phyloP scores from a whole-genome alignment of 805 yeast species.

The Lachancea sp. region DNA sequence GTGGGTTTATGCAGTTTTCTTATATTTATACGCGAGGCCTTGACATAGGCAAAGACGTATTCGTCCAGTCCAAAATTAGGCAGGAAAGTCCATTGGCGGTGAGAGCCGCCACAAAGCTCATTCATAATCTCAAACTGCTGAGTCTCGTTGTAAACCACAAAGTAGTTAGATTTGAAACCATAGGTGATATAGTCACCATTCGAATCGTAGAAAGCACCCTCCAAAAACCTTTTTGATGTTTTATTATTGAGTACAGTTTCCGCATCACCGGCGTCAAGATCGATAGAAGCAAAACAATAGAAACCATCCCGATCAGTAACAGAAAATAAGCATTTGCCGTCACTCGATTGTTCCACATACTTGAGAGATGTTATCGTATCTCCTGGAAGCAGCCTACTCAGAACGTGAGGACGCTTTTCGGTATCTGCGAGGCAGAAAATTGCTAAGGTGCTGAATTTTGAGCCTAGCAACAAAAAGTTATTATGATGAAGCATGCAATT shows the following conservation, averaged over 20 bases:
- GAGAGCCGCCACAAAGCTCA: slow-evolving; percentile 86
- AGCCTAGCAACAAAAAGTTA: slow-evolving; percentile 52
- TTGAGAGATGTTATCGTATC: slow-evolving; percentile 60
- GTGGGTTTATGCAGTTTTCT: slow-evolving; percentile 18
- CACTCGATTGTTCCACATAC: slow-evolving; percentile 28
- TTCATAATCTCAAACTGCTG: slow-evolving; percentile 61
- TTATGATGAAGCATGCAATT: slow-evolving; percentile 48
- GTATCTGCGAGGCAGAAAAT: slow-evolving; percentile 39
- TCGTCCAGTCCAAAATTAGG: slow-evolving; percentile 16
- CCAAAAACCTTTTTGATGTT: slow-evolving; percentile 70
- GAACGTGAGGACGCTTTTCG: slow-evolving; percentile 22
- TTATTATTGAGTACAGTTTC: slow-evolving; percentile 49
- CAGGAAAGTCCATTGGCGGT: slow-evolving; percentile 68
- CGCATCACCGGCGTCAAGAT: slow-evolving; percentile 18
- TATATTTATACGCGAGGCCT: slow-evolving; percentile 42
- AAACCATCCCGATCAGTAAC: slow-evolving; percentile 64
- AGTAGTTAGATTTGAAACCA: slow-evolving; percentile 77
- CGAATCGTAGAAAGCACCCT: slow-evolving; percentile 52
- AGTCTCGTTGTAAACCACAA: slow-evolving; percentile 79
- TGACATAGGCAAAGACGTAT: slow-evolving; percentile 51
- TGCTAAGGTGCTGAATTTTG: slow-evolving; percentile 62
- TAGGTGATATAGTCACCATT: slow-evolving; percentile 50
- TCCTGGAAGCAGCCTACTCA: slow-evolving; percentile 50
- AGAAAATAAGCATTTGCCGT: slow-evolving; percentile 29
- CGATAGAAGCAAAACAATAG: slow-evolving; percentile 39